Percentiles rank a stretch among this genome's conserved stretches.
Evolutionary conservation across 352 stramenopile species (phyloP).

Genomic region (Hyaloperonospora arabidopsidis): DNA sequence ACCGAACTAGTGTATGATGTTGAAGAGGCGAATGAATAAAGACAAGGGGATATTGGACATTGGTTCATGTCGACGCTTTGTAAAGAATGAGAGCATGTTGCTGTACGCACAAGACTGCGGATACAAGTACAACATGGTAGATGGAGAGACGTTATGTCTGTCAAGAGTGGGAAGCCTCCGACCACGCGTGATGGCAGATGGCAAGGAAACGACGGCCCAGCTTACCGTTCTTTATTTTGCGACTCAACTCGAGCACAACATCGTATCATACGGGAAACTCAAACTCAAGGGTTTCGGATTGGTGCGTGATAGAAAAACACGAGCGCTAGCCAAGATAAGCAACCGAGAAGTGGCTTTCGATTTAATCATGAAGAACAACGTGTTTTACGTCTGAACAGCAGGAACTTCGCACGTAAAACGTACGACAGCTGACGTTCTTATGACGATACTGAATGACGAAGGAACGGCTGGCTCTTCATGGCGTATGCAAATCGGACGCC

Average conservation of each 20-base stretch:
- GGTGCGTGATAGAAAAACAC: neutral
- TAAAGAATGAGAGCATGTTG: conserved; percentile 1
- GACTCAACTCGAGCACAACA: neutral
- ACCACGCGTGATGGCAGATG: neutral
- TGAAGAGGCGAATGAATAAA: too few relatives aligned
- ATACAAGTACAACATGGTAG: neutral
- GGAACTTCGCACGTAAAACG: too few relatives aligned
- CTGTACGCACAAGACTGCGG: neutral
- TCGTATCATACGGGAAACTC: neutral
- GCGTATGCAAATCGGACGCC: too few relatives aligned
- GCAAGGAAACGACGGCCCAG: neutral
- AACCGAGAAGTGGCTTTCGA: too few relatives aligned
- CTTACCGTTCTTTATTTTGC: neutral
- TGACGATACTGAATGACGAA: too few relatives aligned
- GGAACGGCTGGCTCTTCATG: too few relatives aligned
- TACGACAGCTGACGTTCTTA: too few relatives aligned
- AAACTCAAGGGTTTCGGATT: neutral
- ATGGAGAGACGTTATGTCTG: neutral
- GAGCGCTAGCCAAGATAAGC: neutral
- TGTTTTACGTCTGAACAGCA: too few relatives aligned
- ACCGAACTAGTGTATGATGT: too few relatives aligned
- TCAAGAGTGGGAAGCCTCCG: neutral
- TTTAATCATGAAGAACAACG: too few relatives aligned
- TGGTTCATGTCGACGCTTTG: conserved; percentile 2
- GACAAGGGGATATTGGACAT: conserved; percentile 4